Base-by-base conservation (phyloP, 306 rosid species). In the Lupinus albus region DNA sequence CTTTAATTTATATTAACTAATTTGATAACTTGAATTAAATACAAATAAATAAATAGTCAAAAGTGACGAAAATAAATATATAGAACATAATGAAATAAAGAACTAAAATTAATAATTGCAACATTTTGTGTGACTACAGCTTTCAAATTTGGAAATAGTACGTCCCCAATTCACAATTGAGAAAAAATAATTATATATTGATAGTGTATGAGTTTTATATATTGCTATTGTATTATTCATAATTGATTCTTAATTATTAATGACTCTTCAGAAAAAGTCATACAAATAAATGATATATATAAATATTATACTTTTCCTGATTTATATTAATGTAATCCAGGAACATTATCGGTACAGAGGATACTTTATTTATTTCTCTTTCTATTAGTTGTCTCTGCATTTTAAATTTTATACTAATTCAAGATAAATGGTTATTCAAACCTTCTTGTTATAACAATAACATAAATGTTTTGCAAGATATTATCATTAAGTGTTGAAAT, bases 311-410 rank as follows among this genome's bases (percentile, higher is more conserved):
- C n/a, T n/a, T n/a, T 59, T 49, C 11, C 6, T 33, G 4, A 33
- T 10, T 52, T 39, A 25, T 25, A 15, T 42, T 9, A 5, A 45
- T 11, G 13, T 4, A 75, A 35, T 50, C 63, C 41, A 70, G 30
- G 11, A 10, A 50, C 17, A 21, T 36, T 8, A 25, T 25, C 30
- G 3, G n/a, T n/a, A n/a, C n/a, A n/a, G n/a, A n/a, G n/a, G n/a
- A n/a, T n/a, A n/a, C n/a, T n/a, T n/a, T n/a, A n/a, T n/a, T 76
- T 61, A 11, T 54, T 39, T 55, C 11, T 50, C 5, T 67, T 76
- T 55, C 60, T 56, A 44, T 14, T 47, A 20, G 13, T 36, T 12
- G 11, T n/a, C 53, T 14, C 1, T 12, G 6, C 53, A 44, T 13
- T 51, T 58, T 51, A 30, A 18, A 16, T 13, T 25, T 9, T 13